These are phyloP conservation scores for Xylariomycetidae sp. DNA, from an alignment of 2,329 filamentous ascomycete species.

Conservation along the genomic window DNA sequence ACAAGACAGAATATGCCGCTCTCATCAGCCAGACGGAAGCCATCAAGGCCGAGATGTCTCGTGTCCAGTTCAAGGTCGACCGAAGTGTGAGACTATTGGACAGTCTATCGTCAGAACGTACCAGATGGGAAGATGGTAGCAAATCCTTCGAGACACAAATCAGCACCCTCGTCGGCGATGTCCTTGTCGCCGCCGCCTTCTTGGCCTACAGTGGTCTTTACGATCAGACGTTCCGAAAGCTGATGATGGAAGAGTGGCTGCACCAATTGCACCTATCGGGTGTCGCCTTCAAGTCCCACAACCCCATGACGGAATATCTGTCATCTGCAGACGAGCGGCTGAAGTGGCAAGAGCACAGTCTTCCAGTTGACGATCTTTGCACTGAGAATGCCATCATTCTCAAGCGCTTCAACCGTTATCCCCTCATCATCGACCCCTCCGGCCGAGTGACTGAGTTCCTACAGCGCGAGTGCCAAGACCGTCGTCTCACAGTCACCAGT, in stretches of 20 bases:
- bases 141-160: constrained; percentile 98
- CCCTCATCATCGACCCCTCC: constrained; percentile 95
- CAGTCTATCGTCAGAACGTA: constrained; percentile 88
- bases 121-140: constrained; percentile 93
- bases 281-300: constrained; percentile 86
- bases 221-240: constrained; percentile 95
- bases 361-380: constrained; percentile 95
- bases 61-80: constrained; percentile 96
- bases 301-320: constrained; percentile 91
- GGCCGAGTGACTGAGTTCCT: constrained; percentile 92
- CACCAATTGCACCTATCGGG: constrained; percentile 91
- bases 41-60: constrained; percentile 94
- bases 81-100: constrained; percentile 90
- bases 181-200: constrained; percentile 93
- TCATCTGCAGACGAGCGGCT: constrained; percentile 94
- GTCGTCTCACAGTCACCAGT: constrained; percentile 91
- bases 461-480: constrained; percentile 88
- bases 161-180: constrained; percentile 90
- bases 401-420: constrained; percentile 96
- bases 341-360: constrained; percentile 86
- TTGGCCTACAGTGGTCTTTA: constrained; percentile 95
- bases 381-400: constrained; percentile 98
- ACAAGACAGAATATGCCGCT: constrained; percentile 93
- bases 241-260: constrained; percentile 96
- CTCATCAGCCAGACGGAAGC: constrained; percentile 95